These are phyloP conservation scores for Kodamaea jinghongensis DNA, from an alignment of 805 yeast species.

Conservation along the genomic window DNA sequence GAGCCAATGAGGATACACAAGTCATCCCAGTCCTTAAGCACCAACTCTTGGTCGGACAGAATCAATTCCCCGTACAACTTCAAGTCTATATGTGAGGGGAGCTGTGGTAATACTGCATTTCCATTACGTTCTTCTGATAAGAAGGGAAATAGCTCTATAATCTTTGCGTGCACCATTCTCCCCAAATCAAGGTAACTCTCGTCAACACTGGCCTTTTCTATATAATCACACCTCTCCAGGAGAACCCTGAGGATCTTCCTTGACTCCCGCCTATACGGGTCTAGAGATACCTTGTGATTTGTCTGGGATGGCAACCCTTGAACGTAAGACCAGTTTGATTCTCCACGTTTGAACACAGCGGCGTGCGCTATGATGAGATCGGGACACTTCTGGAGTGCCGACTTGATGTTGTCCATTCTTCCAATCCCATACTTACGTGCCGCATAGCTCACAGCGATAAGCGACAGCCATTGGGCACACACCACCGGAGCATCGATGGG, in stretches of 20 bases:
- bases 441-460: slow-evolving; percentile 89
- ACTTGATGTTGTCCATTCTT: slow-evolving; percentile 68
- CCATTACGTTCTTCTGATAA: slow-evolving; percentile 17
- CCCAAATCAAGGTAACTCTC: slow-evolving; percentile 90
- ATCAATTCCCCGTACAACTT: slow-evolving; percentile 29
- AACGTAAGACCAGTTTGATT: slow-evolving; percentile 75
- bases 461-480: slow-evolving; percentile 87
- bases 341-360: slow-evolving; percentile 88
- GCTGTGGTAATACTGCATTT: slow-evolving; percentile 40
- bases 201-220: slow-evolving; percentile 95
- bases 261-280: slow-evolving; percentile 87
- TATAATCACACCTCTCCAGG: slow-evolving; percentile 56
- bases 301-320: slow-evolving; percentile 56
- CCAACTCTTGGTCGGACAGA: not conserved
- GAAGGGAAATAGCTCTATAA: slow-evolving; percentile 48
- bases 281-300: slow-evolving; percentile 79
- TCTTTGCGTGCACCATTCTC: slow-evolving; percentile 46
- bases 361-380: slow-evolving; percentile 79
- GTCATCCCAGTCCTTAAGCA: slow-evolving; percentile 71
- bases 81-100: slow-evolving; percentile 36
- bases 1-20: slow-evolving; percentile 67
- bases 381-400: slow-evolving; percentile 77
- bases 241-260: slow-evolving; percentile 72
- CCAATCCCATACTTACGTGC: slow-evolving; percentile 82
- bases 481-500: slow-evolving; percentile 77